Conservation (phyloP, 164 flowering plant species). For the Kalanchoe fedtschenkoi region DNA sequence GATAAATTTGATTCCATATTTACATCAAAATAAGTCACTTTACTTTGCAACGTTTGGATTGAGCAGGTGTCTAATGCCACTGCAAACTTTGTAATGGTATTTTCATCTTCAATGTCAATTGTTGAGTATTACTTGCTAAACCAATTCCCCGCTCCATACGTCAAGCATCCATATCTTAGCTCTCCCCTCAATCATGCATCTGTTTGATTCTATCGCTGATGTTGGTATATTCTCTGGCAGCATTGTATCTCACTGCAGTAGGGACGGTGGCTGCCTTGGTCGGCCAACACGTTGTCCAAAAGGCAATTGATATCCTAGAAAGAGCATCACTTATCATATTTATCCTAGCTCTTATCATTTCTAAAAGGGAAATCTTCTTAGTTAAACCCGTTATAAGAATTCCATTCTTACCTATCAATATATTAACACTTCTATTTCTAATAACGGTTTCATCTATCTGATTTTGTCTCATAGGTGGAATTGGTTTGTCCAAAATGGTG, state of each 20-base stretch:
- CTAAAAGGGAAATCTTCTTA: constrained; percentile 9
- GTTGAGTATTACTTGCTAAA: constrained; percentile 27
- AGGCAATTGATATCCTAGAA: constrained; percentile 5
- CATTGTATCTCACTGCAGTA: constrained; percentile 8
- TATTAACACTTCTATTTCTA: background rate
- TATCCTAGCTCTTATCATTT: constrained; percentile 8
- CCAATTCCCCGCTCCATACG: constrained; percentile 31
- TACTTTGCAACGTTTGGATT: background rate
- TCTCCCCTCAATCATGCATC: too few relatives aligned
- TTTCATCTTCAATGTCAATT: constrained; percentile 33
- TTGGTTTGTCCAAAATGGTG: constrained; percentile 1
- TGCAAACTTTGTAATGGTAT: constrained; percentile 26
- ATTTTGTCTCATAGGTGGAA: background rate
- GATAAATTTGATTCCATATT: background rate
- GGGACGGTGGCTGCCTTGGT: constrained; percentile 10
- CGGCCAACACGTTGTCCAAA: constrained; percentile 7
- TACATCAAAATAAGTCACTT: background rate
- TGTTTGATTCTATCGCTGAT: too few relatives aligned
- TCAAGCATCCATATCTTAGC: constrained; percentile 9
- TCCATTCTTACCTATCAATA: background rate
- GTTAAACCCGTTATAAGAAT: background rate
- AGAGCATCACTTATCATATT: constrained; percentile 13
- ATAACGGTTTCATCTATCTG: background rate
- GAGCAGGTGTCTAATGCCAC: constrained; percentile 37
- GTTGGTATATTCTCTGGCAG: background rate